Evolutionary conservation across 148 eudicot genomes (phyloP).

Genomic region (Vaccinium darrowii): DNA sequence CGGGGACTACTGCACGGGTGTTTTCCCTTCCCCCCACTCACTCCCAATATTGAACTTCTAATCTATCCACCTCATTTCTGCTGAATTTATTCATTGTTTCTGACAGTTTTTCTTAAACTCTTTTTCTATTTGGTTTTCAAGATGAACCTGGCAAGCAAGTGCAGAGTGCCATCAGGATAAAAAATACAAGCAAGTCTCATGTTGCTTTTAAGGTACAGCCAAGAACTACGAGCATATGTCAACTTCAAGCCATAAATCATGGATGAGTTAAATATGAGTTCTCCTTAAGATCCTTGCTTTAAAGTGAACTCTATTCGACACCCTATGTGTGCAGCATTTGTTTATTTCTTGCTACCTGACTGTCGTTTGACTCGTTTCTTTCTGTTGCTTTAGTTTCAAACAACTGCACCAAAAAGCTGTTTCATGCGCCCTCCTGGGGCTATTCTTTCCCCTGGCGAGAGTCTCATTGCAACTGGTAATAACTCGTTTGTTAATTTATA

Average conservation of each 20-base stretch:
- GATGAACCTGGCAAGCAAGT: conserved; percentile 96
- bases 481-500: neutral
- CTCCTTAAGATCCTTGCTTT: neutral
- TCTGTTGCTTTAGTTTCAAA: conserved; percentile 68
- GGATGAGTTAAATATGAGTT: neutral
- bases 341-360: conserved; percentile 7
- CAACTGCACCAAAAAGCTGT: conserved; percentile 89
- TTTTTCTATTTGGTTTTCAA: conserved; percentile 11
- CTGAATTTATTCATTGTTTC: neutral
- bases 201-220: conserved; percentile 78
- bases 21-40: neutral
- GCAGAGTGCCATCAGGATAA: conserved; percentile 77
- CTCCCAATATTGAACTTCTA: neutral
- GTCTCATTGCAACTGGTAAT: conserved; percentile 79
- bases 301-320: neutral
- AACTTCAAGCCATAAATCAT: neutral
- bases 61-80: neutral
- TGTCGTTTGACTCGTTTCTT: conserved; percentile 18
- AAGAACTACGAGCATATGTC: neutral
- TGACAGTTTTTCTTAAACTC: neutral
- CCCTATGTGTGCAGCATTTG: neutral
- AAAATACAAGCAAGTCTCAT: conserved; percentile 79
- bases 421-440: conserved; percentile 96
- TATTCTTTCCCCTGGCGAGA: conserved; percentile 83
- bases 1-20: neutral